Evolutionary conservation across 257 asterid genomes (phyloP), one percentile per base, ranked within the genome.

Genomic region (Galeopsis tetrahit): DNA sequence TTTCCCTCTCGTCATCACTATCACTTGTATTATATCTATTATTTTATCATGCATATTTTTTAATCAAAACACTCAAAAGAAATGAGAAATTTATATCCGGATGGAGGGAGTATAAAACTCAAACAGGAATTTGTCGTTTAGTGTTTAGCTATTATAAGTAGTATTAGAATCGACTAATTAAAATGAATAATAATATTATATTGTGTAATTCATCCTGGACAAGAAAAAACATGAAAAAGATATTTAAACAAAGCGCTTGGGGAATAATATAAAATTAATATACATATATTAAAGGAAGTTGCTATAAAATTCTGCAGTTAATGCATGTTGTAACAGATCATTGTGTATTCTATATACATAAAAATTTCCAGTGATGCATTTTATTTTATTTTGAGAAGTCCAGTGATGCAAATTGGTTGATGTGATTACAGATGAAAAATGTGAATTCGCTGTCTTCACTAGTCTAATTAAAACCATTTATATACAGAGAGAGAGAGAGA

Each of bases 371-470:
- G 5, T 40, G 10, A 34, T 60, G 31, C 66, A 55, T n/a, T n/a
- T n/a, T n/a, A n/a, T n/a, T n/a, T n/a, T n/a, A n/a, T n/a, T n/a
- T n/a, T n/a, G n/a, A n/a, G n/a, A n/a, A n/a, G n/a, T 34, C 46
- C 17, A 60, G 5, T 40, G 10, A 34, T 60, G 31, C 66, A 55
- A 60, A 35, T 34, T 35, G 14, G 21, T 10, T 11, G 7, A 59
- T 43, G 28, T 59, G 28, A 60, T 1, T 38, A 14, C 10, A 10
- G 53, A 46, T 46, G 11, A 46, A 46, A 46, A 11, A 1, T 48
- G 17, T 48, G 55, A 48, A 13, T 55, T 55, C 35, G 61, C 61
- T 55, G 61, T 55, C 61, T 55, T 58, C 35, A n/a, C 36, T 31
- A n/a, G 51, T 70, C 36, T 9, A 49, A 49, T 3, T 46, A 13